phyloP scores from a whole-genome alignment of 768 basidiomycete species.

The Russula virescens region DNA sequence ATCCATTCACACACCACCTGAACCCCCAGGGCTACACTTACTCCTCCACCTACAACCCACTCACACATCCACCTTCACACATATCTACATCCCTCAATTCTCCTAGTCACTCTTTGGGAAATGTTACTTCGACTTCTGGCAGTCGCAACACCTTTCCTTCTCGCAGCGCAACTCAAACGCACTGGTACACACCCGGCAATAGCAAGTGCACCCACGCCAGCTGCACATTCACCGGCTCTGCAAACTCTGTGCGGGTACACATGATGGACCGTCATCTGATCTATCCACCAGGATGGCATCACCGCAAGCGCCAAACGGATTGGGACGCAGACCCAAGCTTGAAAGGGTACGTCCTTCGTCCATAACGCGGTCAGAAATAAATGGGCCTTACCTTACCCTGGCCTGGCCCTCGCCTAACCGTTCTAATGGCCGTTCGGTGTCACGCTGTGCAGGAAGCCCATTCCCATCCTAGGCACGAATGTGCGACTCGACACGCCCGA shows the following conservation, averaged over 20 bases:
- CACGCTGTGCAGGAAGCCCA: constrained; percentile 46
- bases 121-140: background rate
- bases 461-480: constrained; percentile 75
- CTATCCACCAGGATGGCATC: constrained; percentile 68
- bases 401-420: background rate
- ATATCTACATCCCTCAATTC: background rate
- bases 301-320: constrained; percentile 46
- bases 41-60: constrained; percentile 31
- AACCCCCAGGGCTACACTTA: constrained; percentile 33
- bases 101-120: constrained; percentile 8
- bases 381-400: no score
- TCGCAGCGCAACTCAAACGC: constrained; percentile 5
- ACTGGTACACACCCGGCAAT: constrained; percentile 63
- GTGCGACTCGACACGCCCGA: constrained; percentile 76
- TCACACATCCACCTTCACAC: background rate
- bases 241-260: constrained; percentile 67
- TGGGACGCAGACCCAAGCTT: constrained; percentile 84
- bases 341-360: constrained; percentile 53
- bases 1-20: constrained; percentile 22
- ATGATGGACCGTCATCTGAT: constrained; percentile 90
- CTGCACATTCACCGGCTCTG: constrained; percentile 67
- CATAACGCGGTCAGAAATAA: background rate
- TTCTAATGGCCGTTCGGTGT: constrained; percentile 3
- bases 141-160: background rate
- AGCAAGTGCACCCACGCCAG: constrained; percentile 52